Conservation (phyloP, 2,329 filamentous ascomycete species). For the Penicillium verrucosum region DNA sequence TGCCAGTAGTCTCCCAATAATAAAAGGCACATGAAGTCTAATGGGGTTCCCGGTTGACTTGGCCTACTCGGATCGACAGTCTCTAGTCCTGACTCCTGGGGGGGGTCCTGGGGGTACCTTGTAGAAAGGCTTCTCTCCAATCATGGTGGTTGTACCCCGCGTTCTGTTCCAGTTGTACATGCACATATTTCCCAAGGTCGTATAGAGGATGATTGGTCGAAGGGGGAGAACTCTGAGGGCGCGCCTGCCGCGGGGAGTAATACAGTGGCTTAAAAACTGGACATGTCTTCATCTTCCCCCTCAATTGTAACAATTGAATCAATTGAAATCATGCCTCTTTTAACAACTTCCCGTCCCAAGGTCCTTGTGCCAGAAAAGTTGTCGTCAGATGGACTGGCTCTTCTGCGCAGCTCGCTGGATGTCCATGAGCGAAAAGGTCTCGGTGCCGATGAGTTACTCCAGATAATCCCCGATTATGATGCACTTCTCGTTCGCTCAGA, state of each 20-base stretch:
- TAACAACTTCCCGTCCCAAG: slow-evolving; percentile 40
- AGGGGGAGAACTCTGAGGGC: not conserved
- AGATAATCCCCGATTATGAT: slow-evolving; percentile 68
- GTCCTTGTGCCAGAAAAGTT: slow-evolving; percentile 77
- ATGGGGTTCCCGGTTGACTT: too few species aligned
- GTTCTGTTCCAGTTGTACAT: not conserved
- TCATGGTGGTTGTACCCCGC: slow-evolving; percentile 11
- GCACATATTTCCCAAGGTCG: not conserved
- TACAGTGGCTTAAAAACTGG: not conserved
- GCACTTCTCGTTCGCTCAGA: slow-evolving; percentile 77
- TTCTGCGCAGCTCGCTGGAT: slow-evolving; percentile 64
- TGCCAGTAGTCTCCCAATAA: too few species aligned
- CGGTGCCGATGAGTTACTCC: slow-evolving; percentile 59
- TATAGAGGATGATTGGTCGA: not conserved
- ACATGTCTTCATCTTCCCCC: not conserved
- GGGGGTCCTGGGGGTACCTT: not conserved
- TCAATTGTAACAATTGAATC: not conserved
- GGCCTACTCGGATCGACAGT: not conserved
- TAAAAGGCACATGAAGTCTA: too few species aligned
- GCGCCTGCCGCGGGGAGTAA: slow-evolving; percentile 3
- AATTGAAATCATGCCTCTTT: slow-evolving; percentile 14
- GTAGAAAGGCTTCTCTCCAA: slow-evolving; percentile 2
- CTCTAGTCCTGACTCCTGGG: too few species aligned
- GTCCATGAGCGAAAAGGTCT: slow-evolving; percentile 67
- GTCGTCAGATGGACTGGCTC: slow-evolving; percentile 70